Conservation (phyloP, 2,329 filamentous ascomycete genomes). For the Coniosporium uncinatum region DNA sequence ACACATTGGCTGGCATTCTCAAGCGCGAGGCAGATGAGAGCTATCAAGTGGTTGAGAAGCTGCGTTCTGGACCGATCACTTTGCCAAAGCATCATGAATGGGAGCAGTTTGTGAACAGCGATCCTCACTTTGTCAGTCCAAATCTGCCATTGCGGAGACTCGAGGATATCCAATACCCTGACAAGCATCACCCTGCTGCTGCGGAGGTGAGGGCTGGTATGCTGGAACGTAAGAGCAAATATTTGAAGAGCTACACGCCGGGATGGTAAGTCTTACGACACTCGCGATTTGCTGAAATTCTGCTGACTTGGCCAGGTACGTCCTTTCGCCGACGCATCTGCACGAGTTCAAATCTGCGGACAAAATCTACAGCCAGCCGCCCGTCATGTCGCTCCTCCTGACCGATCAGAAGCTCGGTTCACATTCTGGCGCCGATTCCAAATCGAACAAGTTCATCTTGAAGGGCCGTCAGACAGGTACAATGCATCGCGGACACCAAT, state of each 20-base stretch:
- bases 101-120: constrained; percentile 73
- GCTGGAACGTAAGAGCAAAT: constrained; percentile 97
- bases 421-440: constrained; percentile 75
- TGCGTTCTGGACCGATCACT: constrained; percentile 79
- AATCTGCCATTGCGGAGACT: constrained; percentile 70
- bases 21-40: constrained; percentile 86
- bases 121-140: constrained; percentile 85
- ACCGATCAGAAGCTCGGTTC: constrained; percentile 94
- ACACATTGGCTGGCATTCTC: constrained; percentile 84
- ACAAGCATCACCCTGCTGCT: constrained; percentile 77
- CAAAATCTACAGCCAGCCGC: constrained; percentile 73
- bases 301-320: constrained; percentile 58
- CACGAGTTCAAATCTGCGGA: constrained; percentile 99
- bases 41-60: constrained; percentile 71
- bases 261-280: constrained; percentile 66
- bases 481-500: constrained; percentile 77
- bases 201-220: constrained; percentile 86
- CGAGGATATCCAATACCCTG: constrained; percentile 86
- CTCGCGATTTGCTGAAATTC: not conserved
- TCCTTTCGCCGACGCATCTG: constrained; percentile 91
- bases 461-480: constrained; percentile 92
- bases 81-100: constrained; percentile 96
- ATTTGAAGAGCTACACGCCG: constrained; percentile 93
- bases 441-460: constrained; percentile 95
- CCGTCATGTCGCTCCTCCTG: constrained; percentile 94